A percentile compares a stretch with the other conserved stretches of the same genome.
These are phyloP conservation scores for Chaetomiaceae sp. DNA, from an alignment of 2,329 filamentous ascomycete species.

Conservation along the genomic window DNA sequence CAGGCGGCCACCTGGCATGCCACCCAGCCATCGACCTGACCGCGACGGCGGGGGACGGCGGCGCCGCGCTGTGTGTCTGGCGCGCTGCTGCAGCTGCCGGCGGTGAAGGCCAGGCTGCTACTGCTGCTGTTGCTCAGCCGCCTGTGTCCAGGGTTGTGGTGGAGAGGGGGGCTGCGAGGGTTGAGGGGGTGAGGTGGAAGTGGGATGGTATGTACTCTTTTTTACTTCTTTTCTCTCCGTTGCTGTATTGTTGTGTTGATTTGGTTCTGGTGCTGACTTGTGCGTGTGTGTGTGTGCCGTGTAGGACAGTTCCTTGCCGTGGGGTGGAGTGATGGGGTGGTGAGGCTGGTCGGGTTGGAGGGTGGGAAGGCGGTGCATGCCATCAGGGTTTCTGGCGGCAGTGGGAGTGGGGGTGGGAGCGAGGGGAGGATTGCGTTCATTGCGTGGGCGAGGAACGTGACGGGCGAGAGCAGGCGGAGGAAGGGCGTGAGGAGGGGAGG, in stretches of 20 bases:
- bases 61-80: constrained; percentile 64
- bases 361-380: constrained; percentile 77
- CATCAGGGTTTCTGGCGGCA: constrained; percentile 48
- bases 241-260: no score
- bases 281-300: neutral
- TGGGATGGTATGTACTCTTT: constrained; percentile 54
- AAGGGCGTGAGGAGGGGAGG: constrained; percentile 22
- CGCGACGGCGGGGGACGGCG: constrained; percentile 64
- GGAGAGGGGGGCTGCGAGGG: constrained; percentile 37
- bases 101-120: no score
- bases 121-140: no score
- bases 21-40: constrained; percentile 83
- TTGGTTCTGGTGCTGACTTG: neutral
- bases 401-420: constrained; percentile 9
- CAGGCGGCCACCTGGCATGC: constrained; percentile 59
- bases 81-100: constrained; percentile 73
- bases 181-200: constrained; percentile 58
- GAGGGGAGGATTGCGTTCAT: constrained; percentile 48
- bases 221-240: neutral
- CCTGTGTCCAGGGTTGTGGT: constrained; percentile 33
- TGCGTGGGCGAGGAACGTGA: constrained; percentile 47
- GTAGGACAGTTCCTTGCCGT: constrained; percentile 72
- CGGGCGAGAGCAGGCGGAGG: constrained; percentile 22
- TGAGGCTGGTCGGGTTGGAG: constrained; percentile 73
- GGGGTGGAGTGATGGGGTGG: constrained; percentile 74